A percentile compares a stretch with the other conserved stretches of the same genome.
Conservation (phyloP, 352 stramenopile genomes). For the Plasmopara muralis region DNA sequence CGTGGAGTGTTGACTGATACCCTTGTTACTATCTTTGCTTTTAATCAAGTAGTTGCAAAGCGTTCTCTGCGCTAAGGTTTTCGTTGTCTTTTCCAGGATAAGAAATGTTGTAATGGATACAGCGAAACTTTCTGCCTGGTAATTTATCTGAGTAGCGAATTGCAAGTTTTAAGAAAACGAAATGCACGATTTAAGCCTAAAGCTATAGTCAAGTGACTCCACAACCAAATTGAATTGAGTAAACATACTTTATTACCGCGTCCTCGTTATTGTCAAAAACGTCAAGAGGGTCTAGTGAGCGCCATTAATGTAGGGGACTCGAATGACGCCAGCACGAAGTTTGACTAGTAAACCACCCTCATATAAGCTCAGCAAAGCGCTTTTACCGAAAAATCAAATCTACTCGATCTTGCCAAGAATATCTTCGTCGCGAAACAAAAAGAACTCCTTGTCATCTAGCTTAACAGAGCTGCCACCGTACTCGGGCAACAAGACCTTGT, state of each 20-base stretch:
- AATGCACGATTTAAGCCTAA: too few relatives aligned
- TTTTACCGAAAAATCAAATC: conserved; percentile 11
- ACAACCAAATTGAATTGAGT: conserved; percentile 7
- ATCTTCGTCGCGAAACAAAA: conserved; percentile 94
- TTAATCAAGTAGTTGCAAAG: too few relatives aligned
- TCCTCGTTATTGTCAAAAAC: conserved; percentile 1
- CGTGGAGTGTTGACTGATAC: too few relatives aligned
- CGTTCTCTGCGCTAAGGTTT: too few relatives aligned
- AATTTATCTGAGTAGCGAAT: too few relatives aligned
- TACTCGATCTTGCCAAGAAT: conserved; percentile 96
- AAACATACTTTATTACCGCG: conserved; percentile 40
- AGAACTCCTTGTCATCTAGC: conserved; percentile 88
- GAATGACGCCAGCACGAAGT: conserved; percentile 5
- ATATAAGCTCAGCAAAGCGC: conserved; percentile 2
- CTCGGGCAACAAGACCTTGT: conserved; percentile 95
- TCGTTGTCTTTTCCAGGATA: too few relatives aligned
- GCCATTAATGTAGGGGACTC: conserved; percentile 2
- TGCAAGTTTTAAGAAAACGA: too few relatives aligned
- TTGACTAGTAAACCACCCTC: neutral
- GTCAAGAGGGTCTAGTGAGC: conserved; percentile 2
- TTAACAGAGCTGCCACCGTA: conserved; percentile 93
- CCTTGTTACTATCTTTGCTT: too few relatives aligned
- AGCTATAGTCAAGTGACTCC: too few relatives aligned
- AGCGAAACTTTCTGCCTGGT: too few relatives aligned
- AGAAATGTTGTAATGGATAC: too few relatives aligned